Evolutionary conservation across 2,329 filamentous ascomycete genomes (phyloP), one percentile per base, ranked within the genome.

Genomic region (Colletotrichum karsti): DNA sequence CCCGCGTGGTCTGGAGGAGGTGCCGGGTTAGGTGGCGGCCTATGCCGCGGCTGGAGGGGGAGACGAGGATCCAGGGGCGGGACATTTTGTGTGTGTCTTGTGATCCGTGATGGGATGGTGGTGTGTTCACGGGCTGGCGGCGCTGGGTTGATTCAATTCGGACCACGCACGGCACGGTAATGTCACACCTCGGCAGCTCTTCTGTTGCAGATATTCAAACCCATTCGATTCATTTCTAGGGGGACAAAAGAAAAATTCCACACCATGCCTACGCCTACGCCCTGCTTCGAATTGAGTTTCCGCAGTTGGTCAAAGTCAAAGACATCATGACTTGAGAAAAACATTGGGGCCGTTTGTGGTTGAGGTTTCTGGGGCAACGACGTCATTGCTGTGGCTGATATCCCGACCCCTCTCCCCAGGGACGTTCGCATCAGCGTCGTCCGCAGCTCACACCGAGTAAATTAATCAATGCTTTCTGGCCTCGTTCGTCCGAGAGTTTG

Each of bases 11-110:
- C 7, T 77, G 82, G 12, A 86, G 81, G 26, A 87, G 80, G 65
- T 84, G 82, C 0, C 84, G 80, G 10, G 84, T 82, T 12, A 89
- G 78, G 44, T 83, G 80, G 69, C 82, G 76, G 54, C 84, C 84
- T 50, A 87, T 84, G 70, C 85, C 85, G 26, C 85, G 78, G 72
- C 78, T 83, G 18, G 84, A 81, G 0, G 85, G 83, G 44, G 78
- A 82, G 68, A 86, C 71, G 69, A 87, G 76, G 71, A 85, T 82
- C 85, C 85, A 87, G 20, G 85, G 85, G 37, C 80, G 80, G 39
- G 83, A 83, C 80, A 84, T 83, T 68, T 6, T 35, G 12, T 44
- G 20, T 8, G 4, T 35, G 33, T 42, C 20, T 18, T n/a, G 22
- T 33, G 13, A n/a, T 18, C n/a, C n/a, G n/a, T 50, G 4, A 8